phyloP scores from a whole-genome alignment of 2,329 filamentous ascomycete genomes.

The Nigrograna mackinnonii region DNA sequence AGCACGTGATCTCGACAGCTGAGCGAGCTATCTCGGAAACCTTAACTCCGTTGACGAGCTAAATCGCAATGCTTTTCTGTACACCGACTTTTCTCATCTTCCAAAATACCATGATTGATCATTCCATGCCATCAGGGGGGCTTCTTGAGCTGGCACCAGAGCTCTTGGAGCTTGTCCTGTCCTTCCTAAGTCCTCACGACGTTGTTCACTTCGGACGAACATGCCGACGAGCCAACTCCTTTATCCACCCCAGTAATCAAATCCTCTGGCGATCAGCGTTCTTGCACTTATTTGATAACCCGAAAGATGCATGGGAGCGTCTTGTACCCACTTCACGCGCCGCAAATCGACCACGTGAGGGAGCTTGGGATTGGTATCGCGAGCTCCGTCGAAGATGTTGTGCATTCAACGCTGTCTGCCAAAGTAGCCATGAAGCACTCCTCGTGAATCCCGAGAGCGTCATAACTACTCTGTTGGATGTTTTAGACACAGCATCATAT shows the following conservation, averaged over 20 bases:
- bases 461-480: conserved; percentile 16
- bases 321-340: conserved; percentile 18
- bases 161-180: conserved; percentile 20
- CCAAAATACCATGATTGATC: too few relatives aligned
- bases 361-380: conserved; percentile 20
- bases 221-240: conserved; percentile 15
- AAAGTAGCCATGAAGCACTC: conserved; percentile 1
- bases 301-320: conserved; percentile 16
- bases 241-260: conserved; percentile 21
- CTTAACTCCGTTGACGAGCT: too few relatives aligned
- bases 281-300: conserved; percentile 23
- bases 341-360: conserved; percentile 12
- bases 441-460: conserved; percentile 10
- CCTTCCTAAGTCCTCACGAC: conserved; percentile 15
- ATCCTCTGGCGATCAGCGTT: conserved; percentile 21
- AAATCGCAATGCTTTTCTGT: too few relatives aligned
- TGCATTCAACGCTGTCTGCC: conserved; percentile 13
- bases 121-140: too few relatives aligned
- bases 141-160: conserved; percentile 18
- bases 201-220: conserved; percentile 17
- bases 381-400: conserved; percentile 13
- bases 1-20: too few relatives aligned
- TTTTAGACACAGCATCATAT: conserved; percentile 17
- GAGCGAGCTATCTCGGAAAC: too few relatives aligned
- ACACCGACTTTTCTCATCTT: too few relatives aligned